Evolutionary conservation across 208 protist species (phyloP).

Genomic region (Borovskyia barvae): DNA sequence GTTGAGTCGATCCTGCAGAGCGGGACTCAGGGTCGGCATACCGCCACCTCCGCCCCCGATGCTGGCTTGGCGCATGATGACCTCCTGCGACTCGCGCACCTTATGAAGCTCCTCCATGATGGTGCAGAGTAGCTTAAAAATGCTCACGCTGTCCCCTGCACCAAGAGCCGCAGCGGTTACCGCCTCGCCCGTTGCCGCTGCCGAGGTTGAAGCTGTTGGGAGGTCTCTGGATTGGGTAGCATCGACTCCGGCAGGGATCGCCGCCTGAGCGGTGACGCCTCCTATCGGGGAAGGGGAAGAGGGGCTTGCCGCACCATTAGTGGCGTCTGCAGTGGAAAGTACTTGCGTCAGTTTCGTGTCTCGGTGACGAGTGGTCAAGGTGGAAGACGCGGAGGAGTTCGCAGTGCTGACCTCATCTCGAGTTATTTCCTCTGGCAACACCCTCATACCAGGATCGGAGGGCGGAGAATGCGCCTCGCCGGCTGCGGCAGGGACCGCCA

Average conservation of each 20-base stretch:
- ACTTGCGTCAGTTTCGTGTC: neutral
- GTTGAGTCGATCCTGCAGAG: constrained; percentile 43
- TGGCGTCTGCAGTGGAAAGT: constrained; percentile 22
- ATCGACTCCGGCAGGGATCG: neutral
- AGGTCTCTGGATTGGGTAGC: neutral
- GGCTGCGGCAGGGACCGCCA: neutral
- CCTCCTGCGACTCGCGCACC: constrained; percentile 72
- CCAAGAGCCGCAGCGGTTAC: neutral
- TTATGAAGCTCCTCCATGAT: constrained; percentile 87
- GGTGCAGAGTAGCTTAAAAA: constrained; percentile 81
- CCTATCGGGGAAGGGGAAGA: neutral
- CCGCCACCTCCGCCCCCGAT: constrained; percentile 2
- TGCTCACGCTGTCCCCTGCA: constrained; percentile 16
- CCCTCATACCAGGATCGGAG: too few relatives aligned
- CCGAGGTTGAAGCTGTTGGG: neutral
- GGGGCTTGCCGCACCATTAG: neutral
- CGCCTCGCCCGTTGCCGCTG: neutral
- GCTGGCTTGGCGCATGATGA: constrained; percentile 29
- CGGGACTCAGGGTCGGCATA: constrained; percentile 31
- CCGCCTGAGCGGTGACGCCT: neutral
- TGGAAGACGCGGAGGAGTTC: constrained; percentile 2
- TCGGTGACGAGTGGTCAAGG: neutral
- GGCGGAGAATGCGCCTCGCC: too few relatives aligned
- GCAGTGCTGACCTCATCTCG: constrained; percentile 4
- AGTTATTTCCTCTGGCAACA: constrained; percentile 17